Percentiles rank a stretch among this genome's conserved stretches.
Evolutionary conservation across 805 yeast genomes (phyloP).

Genomic region (Candida ficus): DNA sequence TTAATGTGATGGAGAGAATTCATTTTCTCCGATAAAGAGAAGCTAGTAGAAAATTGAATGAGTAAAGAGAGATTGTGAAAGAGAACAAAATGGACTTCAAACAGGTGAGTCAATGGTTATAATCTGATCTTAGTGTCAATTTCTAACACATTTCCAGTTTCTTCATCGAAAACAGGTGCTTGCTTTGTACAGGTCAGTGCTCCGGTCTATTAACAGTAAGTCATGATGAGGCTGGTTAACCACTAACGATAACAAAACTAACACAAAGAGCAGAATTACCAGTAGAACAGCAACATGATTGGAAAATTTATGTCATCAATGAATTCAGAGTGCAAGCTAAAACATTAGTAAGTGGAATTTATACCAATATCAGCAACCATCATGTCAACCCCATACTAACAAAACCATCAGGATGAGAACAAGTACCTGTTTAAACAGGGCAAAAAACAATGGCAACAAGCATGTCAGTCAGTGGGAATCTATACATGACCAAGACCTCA

Average conservation of each 20-base stretch:
- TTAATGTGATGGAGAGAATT: not conserved
- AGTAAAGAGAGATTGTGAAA: not conserved
- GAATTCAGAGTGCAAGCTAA: slow-evolving; percentile 5
- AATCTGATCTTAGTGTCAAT: not conserved
- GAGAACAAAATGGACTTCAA: slow-evolving; percentile 1
- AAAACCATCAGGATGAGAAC: slow-evolving; percentile 3
- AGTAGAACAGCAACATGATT: not conserved
- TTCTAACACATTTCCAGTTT: not conserved
- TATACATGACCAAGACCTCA: too few relatives aligned
- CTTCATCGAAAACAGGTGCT: slow-evolving; percentile 7
- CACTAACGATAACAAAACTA: too few relatives aligned
- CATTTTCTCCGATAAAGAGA: not conserved
- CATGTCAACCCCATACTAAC: too few relatives aligned
- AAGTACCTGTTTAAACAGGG: slow-evolving; percentile 6
- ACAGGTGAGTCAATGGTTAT: not conserved
- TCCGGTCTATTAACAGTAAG: slow-evolving; percentile 4
- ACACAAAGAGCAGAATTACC: slow-evolving; percentile 2
- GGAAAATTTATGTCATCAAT: not conserved
- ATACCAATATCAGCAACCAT: too few relatives aligned
- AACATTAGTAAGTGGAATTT: not conserved
- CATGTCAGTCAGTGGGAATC: not conserved
- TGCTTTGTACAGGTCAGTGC: slow-evolving; percentile 1
- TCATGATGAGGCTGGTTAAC: too few relatives aligned
- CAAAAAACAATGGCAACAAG: slow-evolving; percentile 1
- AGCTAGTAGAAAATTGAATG: not conserved